Evolutionary conservation across 306 rosid genomes (phyloP).

Genomic region (Dalbergia cochinchinensis): DNA sequence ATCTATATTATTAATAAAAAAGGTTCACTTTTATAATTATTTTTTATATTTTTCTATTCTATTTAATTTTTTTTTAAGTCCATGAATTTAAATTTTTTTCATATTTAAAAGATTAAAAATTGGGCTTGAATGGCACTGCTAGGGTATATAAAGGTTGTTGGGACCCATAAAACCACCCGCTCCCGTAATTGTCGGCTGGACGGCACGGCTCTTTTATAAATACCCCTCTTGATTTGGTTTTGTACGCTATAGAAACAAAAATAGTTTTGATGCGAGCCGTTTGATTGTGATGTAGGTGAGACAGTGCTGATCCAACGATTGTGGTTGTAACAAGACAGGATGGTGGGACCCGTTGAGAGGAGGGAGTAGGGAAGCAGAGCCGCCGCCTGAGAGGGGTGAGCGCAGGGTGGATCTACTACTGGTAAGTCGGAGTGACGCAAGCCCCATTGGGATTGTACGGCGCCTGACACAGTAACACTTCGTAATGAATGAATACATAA

Average conservation of each 20-base stretch:
- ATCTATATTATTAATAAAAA: no score
- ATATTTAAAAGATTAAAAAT: no score
- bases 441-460: constrained; percentile 71
- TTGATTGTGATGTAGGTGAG: constrained; percentile 14
- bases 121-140: no score
- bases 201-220: constrained; percentile 52
- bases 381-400: constrained; percentile 52
- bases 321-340: neutral
- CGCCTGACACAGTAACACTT: constrained; percentile 53
- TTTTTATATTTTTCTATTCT: no score
- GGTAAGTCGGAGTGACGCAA: constrained; percentile 51
- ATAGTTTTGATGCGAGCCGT: constrained; percentile 31
- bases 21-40: no score
- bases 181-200: constrained; percentile 93
- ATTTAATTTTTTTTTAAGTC: no score
- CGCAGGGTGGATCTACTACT: constrained; percentile 1
- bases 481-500: neutral
- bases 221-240: neutral
- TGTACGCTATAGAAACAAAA: neutral
- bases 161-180: constrained; percentile 72
- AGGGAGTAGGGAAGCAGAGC: constrained; percentile 44
- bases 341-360: constrained; percentile 46
- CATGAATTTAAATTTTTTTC: no score
- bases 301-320: constrained; percentile 40
- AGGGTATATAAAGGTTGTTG: neutral